phyloP scores from a whole-genome alignment of 768 basidiomycete species.

The Lactarius trivialis region DNA sequence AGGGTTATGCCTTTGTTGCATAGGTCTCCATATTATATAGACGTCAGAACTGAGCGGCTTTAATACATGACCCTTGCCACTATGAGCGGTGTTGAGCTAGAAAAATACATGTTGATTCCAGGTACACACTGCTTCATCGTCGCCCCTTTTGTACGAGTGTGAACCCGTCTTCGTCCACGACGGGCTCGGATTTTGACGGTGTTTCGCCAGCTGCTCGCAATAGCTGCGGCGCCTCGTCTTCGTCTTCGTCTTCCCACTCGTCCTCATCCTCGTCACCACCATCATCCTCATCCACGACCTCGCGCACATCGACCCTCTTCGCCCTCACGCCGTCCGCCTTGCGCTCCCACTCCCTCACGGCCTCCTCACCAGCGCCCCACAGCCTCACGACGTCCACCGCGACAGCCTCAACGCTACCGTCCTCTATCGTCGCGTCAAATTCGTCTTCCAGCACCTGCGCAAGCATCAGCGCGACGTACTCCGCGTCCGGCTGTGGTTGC shows the following conservation, averaged over 20 bases:
- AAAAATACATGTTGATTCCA: background rate
- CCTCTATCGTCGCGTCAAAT: constrained; percentile 78
- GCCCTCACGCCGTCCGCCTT: constrained; percentile 52
- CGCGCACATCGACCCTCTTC: constrained; percentile 47
- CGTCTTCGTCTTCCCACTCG: constrained; percentile 32
- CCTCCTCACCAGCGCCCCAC: constrained; percentile 52
- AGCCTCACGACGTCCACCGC: constrained; percentile 64
- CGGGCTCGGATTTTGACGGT: constrained; percentile 46
- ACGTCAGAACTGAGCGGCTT: constrained; percentile 4
- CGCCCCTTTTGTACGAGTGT: constrained; percentile 60
- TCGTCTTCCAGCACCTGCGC: constrained; percentile 84
- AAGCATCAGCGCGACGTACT: constrained; percentile 76
- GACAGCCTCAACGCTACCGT: constrained; percentile 71
- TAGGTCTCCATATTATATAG: constrained; percentile 20
- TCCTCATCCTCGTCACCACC: constrained; percentile 40
- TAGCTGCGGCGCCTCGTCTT: constrained; percentile 51
- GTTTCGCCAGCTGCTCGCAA: constrained; percentile 32
- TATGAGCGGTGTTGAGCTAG: background rate
- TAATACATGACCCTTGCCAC: constrained; percentile 14
- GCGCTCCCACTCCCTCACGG: constrained; percentile 57
- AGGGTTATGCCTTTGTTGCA: constrained; percentile 74
- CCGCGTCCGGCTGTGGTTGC: constrained; percentile 42
- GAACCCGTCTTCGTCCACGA: constrained; percentile 92
- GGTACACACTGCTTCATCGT: constrained; percentile 19
- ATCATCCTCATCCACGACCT: constrained; percentile 34